Conservation (phyloP, 495 filamentous ascomycete species). For the Lasiosphaeria ovina region DNA sequence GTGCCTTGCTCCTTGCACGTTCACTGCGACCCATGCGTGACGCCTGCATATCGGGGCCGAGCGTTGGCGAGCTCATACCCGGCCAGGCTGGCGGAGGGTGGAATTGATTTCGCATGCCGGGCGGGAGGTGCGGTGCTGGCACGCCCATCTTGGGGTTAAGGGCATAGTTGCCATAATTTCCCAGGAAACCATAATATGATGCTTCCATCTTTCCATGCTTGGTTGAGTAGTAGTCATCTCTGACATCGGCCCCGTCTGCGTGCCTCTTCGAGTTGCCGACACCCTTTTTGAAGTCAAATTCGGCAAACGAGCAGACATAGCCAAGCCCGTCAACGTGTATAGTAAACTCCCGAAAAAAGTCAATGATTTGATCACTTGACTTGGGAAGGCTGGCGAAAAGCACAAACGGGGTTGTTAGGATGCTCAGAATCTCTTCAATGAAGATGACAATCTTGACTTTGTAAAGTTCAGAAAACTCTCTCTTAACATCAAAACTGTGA, state of each 20-base stretch:
- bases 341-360: slow-evolving; percentile 97
- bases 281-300: slow-evolving; percentile 95
- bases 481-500: slow-evolving; percentile 79
- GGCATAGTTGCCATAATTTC: slow-evolving; percentile 84
- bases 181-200: slow-evolving; percentile 88
- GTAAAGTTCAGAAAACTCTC: slow-evolving; percentile 85
- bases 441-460: slow-evolving; percentile 88
- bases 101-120: slow-evolving; percentile 58
- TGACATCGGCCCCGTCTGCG: slow-evolving; percentile 52
- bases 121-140: slow-evolving; percentile 42
- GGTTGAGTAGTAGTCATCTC: slow-evolving; percentile 89
- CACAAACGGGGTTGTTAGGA: slow-evolving; percentile 87
- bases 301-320: slow-evolving; percentile 92
- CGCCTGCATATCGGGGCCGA: slow-evolving; percentile 53
- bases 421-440: slow-evolving; percentile 85
- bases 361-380: slow-evolving; percentile 88
- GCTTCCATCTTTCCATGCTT: slow-evolving; percentile 97
- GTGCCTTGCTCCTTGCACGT: slow-evolving; percentile 32
- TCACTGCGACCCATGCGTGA: slow-evolving; percentile 50
- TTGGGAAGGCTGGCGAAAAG: slow-evolving; percentile 84
- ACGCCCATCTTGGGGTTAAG: slow-evolving; percentile 58
- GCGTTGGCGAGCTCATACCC: slow-evolving; percentile 61
- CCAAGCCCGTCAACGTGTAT: slow-evolving; percentile 95
- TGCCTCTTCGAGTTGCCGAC: slow-evolving; percentile 51
- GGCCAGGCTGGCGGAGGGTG: slow-evolving; percentile 80